Percentiles rank a stretch among this genome's conserved stretches.
Conservation (phyloP, 257 asterid species). For the Plectranthus barbatus region DNA sequence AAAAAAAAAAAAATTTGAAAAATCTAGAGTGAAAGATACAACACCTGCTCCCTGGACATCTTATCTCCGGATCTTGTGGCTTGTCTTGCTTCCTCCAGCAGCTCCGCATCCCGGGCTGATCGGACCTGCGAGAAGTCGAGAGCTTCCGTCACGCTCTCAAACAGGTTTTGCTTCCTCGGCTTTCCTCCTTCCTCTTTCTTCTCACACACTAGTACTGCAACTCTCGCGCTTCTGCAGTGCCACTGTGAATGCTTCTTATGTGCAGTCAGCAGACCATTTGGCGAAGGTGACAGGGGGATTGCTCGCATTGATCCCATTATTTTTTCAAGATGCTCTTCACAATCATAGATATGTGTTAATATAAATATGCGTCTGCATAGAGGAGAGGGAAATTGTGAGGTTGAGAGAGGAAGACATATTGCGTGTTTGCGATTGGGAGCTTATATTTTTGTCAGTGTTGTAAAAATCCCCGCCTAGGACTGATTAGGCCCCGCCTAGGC, state of each 20-base stretch:
- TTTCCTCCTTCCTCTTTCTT: slow-evolving; percentile 37
- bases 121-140: slow-evolving; percentile 81
- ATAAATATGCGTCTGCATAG: background rate
- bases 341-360: background rate
- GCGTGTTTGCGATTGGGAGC: background rate
- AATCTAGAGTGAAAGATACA: background rate
- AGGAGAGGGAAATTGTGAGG: slow-evolving; percentile 14
- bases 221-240: slow-evolving; percentile 15
- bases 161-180: slow-evolving; percentile 45
- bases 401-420: background rate
- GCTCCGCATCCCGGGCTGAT: slow-evolving; percentile 68
- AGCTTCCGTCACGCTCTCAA: slow-evolving; percentile 68
- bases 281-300: slow-evolving; percentile 46
- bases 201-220: slow-evolving; percentile 25
- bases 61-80: slow-evolving; percentile 61
- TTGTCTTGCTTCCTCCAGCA: slow-evolving; percentile 62
- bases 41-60: slow-evolving; percentile 72
- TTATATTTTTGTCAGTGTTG: background rate
- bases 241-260: background rate
- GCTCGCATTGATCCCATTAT: slow-evolving; percentile 61
- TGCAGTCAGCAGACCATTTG: slow-evolving; percentile 27
- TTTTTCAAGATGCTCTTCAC: background rate
- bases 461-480: no score
- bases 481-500: no score
- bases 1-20: background rate